Evolutionary conservation across 2,329 filamentous ascomycete genomes (phyloP).

Genomic region (Penicillium griseofulvum): DNA sequence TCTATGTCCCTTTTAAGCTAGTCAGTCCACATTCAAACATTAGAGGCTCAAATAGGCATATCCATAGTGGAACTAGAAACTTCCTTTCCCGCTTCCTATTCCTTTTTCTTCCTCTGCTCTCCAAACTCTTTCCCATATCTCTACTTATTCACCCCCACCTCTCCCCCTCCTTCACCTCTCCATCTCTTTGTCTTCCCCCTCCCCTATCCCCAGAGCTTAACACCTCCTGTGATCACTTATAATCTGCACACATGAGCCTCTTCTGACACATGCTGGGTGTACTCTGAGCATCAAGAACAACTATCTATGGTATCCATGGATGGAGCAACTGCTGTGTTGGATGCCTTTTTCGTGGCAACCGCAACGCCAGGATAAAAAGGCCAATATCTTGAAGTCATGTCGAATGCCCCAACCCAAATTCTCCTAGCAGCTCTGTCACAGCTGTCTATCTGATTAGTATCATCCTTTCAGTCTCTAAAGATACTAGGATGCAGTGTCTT

Average conservation of each 20-base stretch:
- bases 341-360: background rate
- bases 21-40: background rate
- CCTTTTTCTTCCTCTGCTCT: background rate
- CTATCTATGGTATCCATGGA: too few relatives aligned
- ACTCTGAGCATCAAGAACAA: background rate
- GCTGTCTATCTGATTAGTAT: background rate
- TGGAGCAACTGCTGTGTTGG: background rate
- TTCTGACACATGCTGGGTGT: background rate
- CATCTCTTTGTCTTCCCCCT: background rate
- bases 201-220: background rate
- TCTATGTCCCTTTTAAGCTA: background rate
- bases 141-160: too few relatives aligned
- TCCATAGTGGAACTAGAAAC: background rate
- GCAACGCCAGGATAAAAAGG: background rate
- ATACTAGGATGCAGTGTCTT: too few relatives aligned
- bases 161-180: background rate
- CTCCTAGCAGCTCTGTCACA: background rate
- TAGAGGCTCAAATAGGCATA: background rate
- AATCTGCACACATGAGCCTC: background rate
- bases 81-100: background rate
- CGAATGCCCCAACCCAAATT: background rate
- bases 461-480: background rate
- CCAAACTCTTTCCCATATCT: too few relatives aligned
- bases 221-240: background rate
- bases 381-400: background rate